Conservation (phyloP, 2,329 filamentous ascomycete genomes). For the Scleromitrula shiraiana region DNA sequence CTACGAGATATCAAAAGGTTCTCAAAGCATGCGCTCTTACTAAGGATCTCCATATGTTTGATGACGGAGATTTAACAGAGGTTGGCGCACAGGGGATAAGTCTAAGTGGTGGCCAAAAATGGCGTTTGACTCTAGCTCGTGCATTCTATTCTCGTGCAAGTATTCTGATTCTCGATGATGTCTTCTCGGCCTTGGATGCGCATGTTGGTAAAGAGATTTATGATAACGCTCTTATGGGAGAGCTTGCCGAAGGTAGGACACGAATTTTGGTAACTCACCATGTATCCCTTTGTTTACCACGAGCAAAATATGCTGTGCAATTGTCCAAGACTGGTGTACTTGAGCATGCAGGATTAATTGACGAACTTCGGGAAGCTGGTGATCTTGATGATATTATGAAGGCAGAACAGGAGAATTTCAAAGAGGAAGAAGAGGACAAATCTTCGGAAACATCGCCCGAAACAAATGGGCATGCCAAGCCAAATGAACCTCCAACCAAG, state of each 20-base stretch:
- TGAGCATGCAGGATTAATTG: conserved; percentile 50
- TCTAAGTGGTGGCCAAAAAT: conserved; percentile 73
- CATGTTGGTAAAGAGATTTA: conserved; percentile 73
- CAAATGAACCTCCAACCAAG: conserved; percentile 29
- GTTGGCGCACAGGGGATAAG: conserved; percentile 79
- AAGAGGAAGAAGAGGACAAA: conserved; percentile 40
- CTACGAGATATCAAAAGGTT: conserved; percentile 59
- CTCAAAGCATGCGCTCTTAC: conserved; percentile 62
- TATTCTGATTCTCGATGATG: conserved; percentile 70
- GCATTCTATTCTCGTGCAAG: conserved; percentile 71
- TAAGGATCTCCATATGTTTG: conserved; percentile 66
- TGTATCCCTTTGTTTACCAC: conserved; percentile 58
- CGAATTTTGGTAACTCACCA: conserved; percentile 75
- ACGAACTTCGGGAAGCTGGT: conserved; percentile 49
- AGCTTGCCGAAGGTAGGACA: conserved; percentile 59
- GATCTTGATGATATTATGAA: conserved; percentile 48
- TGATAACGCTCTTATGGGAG: conserved; percentile 63
- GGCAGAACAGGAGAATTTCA: conserved; percentile 39
- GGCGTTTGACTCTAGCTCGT: conserved; percentile 69
- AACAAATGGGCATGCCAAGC: conserved; percentile 35
- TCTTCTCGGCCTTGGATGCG: conserved; percentile 70
- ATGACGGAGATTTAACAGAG: conserved; percentile 68
- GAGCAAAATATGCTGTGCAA: conserved; percentile 64
- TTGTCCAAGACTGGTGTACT: conserved; percentile 59
- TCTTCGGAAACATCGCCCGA: conserved; percentile 41